Conservation (phyloP, 768 basidiomycete species). For the Rubroboletus pulcherrimus region DNA sequence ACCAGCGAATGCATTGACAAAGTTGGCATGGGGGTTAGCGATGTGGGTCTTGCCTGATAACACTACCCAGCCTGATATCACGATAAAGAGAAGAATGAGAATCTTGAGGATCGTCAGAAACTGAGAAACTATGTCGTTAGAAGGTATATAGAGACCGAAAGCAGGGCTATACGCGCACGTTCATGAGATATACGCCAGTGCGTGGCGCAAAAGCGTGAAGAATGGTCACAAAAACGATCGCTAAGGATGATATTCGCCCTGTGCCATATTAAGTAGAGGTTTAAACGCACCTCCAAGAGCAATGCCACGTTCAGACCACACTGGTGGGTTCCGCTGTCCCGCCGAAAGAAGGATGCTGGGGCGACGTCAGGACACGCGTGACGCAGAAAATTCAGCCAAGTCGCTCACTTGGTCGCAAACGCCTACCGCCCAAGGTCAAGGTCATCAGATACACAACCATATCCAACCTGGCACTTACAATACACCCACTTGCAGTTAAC, state of each 20-base stretch:
- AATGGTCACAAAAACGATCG: constrained; percentile 45
- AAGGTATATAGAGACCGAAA: no score
- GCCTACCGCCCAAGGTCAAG: constrained; percentile 11
- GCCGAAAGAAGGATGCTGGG: constrained; percentile 43
- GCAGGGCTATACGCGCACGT: constrained; percentile 33
- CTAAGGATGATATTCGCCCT: constrained; percentile 25
- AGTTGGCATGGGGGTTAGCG: constrained; percentile 53
- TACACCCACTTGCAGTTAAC: constrained; percentile 42
- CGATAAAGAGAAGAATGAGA: constrained; percentile 47
- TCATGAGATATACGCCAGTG: constrained; percentile 51
- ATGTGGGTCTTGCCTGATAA: constrained; percentile 55
- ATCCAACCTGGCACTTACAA: constrained; percentile 33
- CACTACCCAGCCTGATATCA: constrained; percentile 58
- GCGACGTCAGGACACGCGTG: background rate
- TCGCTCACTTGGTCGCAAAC: constrained; percentile 32
- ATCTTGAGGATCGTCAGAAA: constrained; percentile 52
- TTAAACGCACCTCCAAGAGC: background rate
- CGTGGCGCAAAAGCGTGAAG: constrained; percentile 51
- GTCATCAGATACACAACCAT: background rate
- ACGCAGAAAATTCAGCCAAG: background rate
- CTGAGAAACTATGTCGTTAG: constrained; percentile 24
- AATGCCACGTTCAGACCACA: background rate
- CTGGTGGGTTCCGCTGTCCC: background rate
- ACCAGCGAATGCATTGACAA: constrained; percentile 53
- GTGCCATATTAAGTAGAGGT: background rate